Base-by-base conservation (phyloP, 352 stramenopile species). In the Thalassiosira mediterranea region DNA sequence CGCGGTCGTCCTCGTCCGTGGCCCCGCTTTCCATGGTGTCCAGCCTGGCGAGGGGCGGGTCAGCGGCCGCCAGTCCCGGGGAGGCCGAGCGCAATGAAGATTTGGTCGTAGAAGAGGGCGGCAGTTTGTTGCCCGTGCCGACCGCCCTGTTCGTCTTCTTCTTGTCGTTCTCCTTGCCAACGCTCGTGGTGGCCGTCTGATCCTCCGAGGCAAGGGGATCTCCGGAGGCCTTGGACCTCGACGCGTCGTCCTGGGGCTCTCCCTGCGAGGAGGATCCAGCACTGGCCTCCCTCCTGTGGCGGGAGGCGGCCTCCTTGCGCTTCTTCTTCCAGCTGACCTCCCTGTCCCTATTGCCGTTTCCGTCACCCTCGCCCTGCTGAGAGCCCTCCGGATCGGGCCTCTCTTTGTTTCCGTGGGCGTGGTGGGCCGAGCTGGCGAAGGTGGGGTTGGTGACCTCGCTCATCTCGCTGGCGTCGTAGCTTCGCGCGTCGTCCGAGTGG, bases 391-490 rank as follows among this genome's bases (percentile, higher is more conserved):
- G 26, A 66, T 77, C 68, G 8, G 53, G 60, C 47, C 23, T 59
- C 7, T 23, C 38, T n/a, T n/a, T n/a, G n/a, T n/a, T n/a, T n/a
- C n/a, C 3, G 42, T 19, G 7, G 59, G 1, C 29, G 15, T 42
- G 17, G 15, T 57, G 17, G 21, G 46, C 29, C 32, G 67, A 42
- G 25, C 52, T 68, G 7, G 67, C 37, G 59, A 74, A 82, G 1
- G 73, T 74, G 38, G 73, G 73, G 63, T 83, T 59, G 23, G 74
- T 83, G 3, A 83, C 53, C 48, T 83, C 67, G 17, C 54, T 72
- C 74, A 83, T 83, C 40, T 83, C 74, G 23, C 51, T 77, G 13
- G 42, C 65, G 44, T 83, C 74, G 53, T 61, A 67, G 15, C 53
- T 72, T 21, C 61, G 38, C 8, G 19, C 57, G 48, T 76, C 72